Base-by-base conservation (phyloP, 257 asterid genomes). In the Primulina huaijiensis region DNA sequence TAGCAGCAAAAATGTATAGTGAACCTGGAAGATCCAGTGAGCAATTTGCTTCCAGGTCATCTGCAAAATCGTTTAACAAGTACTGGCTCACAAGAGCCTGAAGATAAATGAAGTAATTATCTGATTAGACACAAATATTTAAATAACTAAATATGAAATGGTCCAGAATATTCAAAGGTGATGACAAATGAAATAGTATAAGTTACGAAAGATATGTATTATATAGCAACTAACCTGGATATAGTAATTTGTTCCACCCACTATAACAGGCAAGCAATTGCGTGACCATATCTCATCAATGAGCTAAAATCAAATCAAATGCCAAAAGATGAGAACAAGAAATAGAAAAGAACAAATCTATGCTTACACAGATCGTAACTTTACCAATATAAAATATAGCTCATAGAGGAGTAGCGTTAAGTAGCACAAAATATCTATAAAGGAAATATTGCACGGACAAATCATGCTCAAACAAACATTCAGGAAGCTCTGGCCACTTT, bases 211-310 rank as follows among this genome's bases (percentile, higher is more conserved):
- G n/a, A 23, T 38, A 68, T 31, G 25, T 23, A 23, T 59, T 43
- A 25, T 8, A 37, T 17, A 46, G 74, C 73, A 76, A 63, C 76
- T 79, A 8, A 93, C 97, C 96, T 91, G 99, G 76, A 91, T 94
- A 76, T 91, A 94, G 79, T 94, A 91, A 83, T 94, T 91, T 75
- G 99, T 88, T 80, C 99, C 99, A 6, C 99, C 99, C 58, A 94
- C 99, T 40, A 94, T 80, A 59, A 91, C 93, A n/a, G 99, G 99
- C 82, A 94, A 73, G 76, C 82, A 73, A 56, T 85, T 82, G 74
- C 95, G 89, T 62, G 97, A 88, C 77, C 83, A 81, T 73, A 94
- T 87, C 75, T 88, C 97, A 61, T 82, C 76, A 57, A 94, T 43
- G 62, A 94, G 87, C 99, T 94, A 73, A 64, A 72, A 40, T 27